Conservation (phyloP, 306 rosid genomes). For the Pachyrhizus erosus region DNA sequence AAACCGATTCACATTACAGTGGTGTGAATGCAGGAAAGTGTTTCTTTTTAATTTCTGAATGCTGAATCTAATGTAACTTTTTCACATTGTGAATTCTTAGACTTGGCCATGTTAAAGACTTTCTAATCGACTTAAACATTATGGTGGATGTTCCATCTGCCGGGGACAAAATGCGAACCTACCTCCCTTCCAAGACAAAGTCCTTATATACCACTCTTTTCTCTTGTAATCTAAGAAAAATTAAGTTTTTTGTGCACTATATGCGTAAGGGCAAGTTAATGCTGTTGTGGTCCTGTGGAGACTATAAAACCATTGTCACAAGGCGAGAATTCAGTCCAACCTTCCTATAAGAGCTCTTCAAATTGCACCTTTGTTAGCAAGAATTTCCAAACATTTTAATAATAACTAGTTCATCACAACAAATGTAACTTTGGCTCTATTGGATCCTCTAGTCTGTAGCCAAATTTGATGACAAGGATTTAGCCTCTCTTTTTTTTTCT, state of each 20-base stretch:
- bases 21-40: neutral
- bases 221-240: neutral
- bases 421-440: too few species aligned
- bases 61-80: neutral
- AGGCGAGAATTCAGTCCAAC: neutral
- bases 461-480: neutral
- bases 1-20: neutral
- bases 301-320: neutral
- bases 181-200: neutral
- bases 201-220: neutral
- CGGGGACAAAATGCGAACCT: conserved; percentile 8
- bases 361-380: neutral
- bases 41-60: neutral
- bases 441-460: neutral
- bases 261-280: neutral
- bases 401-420: too few species aligned
- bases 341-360: neutral
- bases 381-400: too few species aligned
- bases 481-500: neutral
- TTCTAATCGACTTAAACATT: conserved; percentile 10
- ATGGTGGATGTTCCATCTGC: neutral
- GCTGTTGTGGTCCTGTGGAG: neutral
- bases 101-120: neutral
- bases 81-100: neutral
- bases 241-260: neutral